Base-by-base conservation (phyloP, 495 filamentous ascomycete species). In the Hypoxylon trugodes region DNA sequence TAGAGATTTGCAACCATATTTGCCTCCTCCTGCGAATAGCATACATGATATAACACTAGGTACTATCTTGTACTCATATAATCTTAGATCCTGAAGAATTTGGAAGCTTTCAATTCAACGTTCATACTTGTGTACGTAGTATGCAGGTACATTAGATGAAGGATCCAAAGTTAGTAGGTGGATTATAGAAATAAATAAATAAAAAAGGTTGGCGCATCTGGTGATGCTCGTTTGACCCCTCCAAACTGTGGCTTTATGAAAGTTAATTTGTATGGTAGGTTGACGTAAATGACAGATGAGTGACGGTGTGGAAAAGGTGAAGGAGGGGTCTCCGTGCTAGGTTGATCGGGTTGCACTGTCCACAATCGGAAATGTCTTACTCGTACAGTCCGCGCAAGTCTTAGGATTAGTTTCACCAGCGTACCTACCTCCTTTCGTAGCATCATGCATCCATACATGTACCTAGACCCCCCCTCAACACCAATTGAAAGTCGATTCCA, bases 271-370 rank as follows among this genome's bases (percentile, higher is more conserved):
- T 35, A 41, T 37, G 52, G 49, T 22, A 41, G 48, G 46, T 61
- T 35, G 58, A 61, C 48, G 32, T 10, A 33, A 30, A 55, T 57
- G 59, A 55, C 57, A 48, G 60, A 52, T 50, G 52, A 37, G 50
- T 68, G 62, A 49, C 62, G 67, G 57, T 47, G 49, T 51, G 32
- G 48, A 47, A 65, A n/a, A 62, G 61, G 58, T 62, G 47, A 48
- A 56, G 58, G 42, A 58, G 60, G 66, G 61, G 50, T 37, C 45
- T 18, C 37, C 10, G 35, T 9, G 3, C 24, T 16, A 26, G 33
- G 46, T 40, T 40, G 47, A n/a, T n/a, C n/a, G 53, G 49, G 54
- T 54, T 65, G 36, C 42, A 50, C 47, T 65, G 48, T 50, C 65
- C 35, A 59, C 47, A 56, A 65, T 24, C 32, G 48, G 56, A 50